Evolutionary conservation across 208 protist species (phyloP), one percentile per base, ranked within the genome.

Genomic region (Leishmania aethiopica): DNA sequence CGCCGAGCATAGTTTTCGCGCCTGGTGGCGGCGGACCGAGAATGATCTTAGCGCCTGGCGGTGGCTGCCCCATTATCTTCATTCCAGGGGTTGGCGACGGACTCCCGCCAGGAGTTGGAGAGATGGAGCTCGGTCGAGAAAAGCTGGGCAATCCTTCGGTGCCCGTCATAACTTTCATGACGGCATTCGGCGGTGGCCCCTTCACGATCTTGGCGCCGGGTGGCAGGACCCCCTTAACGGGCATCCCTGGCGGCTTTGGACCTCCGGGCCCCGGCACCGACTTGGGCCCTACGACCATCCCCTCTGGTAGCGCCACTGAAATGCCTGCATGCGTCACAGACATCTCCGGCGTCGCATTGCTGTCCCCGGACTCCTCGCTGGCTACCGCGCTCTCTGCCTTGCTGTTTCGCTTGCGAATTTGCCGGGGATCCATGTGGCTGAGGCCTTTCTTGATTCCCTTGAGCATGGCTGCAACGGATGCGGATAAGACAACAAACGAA

Each of bases 171-270:
- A 91, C 74, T 70, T 86, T 85, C 69, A 87, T 76, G 28, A 40
- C 72, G 0, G 82, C 89, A 15, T 82, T 80, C 3, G 90, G 90
- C 53, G 88, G 91, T 32, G 90, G 89, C 0, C 87, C 89, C 13
- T 86, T 89, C 45, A 93, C 86, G 11, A 92, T 66, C 71, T 91
- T 93, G 32, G 67, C 80, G 4, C 89, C 89, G 4, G 87, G 88
- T 53, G 86, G 87, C 11, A 73, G 86, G 15, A 75, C 66, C 3
- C 83, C 84, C 64, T 80, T 82, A 37, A 86, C 37, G 3, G 51
- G 67, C 37, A 64, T 37, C 53, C 64, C 78, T 2, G 71, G 64
- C 32, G 86, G 82, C 57, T 66, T 42, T 47, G 79, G 74, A 42
- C 35, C 67, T 28, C 59, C 49, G 37, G 47, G 45, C 28, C 22